These are phyloP conservation scores for Coelastrella sp. DNA, from an alignment of 139 green algal genomes.

Conservation along the genomic window DNA sequence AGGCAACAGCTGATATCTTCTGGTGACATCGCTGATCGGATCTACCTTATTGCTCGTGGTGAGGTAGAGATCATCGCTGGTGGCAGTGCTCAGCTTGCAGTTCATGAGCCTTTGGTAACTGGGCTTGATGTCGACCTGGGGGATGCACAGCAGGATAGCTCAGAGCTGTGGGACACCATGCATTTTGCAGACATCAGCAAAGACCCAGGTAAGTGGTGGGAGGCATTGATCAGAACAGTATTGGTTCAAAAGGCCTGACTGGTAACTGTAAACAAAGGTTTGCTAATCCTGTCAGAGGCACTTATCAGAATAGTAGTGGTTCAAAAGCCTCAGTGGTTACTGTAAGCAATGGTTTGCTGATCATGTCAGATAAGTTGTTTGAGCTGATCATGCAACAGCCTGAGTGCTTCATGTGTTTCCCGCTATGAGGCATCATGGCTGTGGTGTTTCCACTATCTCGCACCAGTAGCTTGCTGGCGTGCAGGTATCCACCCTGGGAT, in stretches of 20 bases:
- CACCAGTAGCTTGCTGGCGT: not conserved
- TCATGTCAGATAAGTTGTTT: no score
- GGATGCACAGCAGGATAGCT: not conserved
- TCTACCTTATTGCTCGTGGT: slow-evolving; percentile 38
- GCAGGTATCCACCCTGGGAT: no score
- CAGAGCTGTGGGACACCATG: slow-evolving; percentile 40
- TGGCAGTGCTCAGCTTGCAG: not conserved
- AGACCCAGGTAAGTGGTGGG: slow-evolving; percentile 13
- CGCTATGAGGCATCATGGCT: no score
- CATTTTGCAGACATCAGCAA: slow-evolving; percentile 39
- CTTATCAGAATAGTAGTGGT: no score
- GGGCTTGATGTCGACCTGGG: slow-evolving; percentile 19
- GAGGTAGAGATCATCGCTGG: slow-evolving; percentile 37
- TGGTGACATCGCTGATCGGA: slow-evolving; percentile 33
- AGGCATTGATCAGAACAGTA: no score
- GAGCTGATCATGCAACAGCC: no score
- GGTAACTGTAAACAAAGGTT: no score
- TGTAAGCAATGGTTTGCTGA: no score
- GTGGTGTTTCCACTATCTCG: not conserved
- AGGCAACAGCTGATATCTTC: slow-evolving; percentile 43
- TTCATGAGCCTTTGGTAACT: slow-evolving; percentile 20
- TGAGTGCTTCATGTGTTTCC: no score
- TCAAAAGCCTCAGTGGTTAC: no score
- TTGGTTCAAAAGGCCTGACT: no score
- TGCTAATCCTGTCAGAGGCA: no score